A percentile compares a stretch with the other conserved stretches of the same genome.
Evolutionary conservation across 2,329 filamentous ascomycete species (phyloP).

Genomic region (Lanzia echinophila): DNA sequence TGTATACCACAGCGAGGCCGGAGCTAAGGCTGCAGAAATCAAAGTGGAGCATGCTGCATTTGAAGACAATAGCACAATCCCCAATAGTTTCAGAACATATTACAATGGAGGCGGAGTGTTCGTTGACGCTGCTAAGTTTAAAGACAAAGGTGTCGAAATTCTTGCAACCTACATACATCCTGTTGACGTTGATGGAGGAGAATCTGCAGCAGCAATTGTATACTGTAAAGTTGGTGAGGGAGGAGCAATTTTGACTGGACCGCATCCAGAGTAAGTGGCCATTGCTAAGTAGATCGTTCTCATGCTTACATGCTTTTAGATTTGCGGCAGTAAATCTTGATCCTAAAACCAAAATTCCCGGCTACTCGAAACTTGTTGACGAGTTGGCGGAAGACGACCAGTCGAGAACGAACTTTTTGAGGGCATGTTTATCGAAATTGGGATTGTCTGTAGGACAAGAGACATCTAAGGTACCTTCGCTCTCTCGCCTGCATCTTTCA

Average conservation of each 20-base stretch:
- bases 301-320: constrained; percentile 40
- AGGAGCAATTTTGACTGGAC: constrained; percentile 71
- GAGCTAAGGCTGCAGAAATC: constrained; percentile 66
- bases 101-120: constrained; percentile 96
- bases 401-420: constrained; percentile 66
- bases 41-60: constrained; percentile 57
- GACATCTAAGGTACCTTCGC: constrained; percentile 62
- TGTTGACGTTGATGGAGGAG: constrained; percentile 70
- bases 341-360: constrained; percentile 56
- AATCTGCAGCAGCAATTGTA: constrained; percentile 72
- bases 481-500: constrained; percentile 79
- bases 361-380: constrained; percentile 64
- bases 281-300: neutral
- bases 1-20: constrained; percentile 79
- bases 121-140: constrained; percentile 63
- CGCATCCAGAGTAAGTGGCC: constrained; percentile 76
- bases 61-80: constrained; percentile 39
- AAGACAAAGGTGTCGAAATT: constrained; percentile 64
- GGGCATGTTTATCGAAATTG: constrained; percentile 71
- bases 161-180: constrained; percentile 73
- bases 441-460: constrained; percentile 72
- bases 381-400: constrained; percentile 62
- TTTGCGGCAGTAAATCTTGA: constrained; percentile 77
- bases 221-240: constrained; percentile 80
- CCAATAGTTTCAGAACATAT: constrained; percentile 65